phyloP scores from a whole-genome alignment of 805 yeast genomes.

The Ogataea siamensis region DNA sequence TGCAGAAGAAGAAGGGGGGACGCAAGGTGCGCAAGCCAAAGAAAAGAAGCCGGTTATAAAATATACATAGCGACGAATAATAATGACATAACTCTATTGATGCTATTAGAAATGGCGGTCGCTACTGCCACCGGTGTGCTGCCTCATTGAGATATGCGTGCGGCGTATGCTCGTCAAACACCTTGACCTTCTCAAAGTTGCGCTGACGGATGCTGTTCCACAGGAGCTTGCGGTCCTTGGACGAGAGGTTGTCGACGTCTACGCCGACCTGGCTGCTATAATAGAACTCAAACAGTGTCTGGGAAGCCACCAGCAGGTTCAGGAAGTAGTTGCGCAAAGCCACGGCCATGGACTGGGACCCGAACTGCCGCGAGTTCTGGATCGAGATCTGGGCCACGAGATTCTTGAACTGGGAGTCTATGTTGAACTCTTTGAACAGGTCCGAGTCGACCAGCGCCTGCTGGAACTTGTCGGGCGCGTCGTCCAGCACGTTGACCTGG shows the following conservation, averaged over 20 bases:
- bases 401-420: conserved; percentile 43
- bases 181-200: conserved; percentile 46
- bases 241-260: conserved; percentile 32
- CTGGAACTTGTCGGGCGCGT: conserved; percentile 32
- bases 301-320: conserved; percentile 54
- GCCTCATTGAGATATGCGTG: background rate
- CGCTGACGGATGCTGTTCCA: conserved; percentile 53
- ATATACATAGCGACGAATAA: background rate
- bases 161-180: conserved; percentile 19
- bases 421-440: conserved; percentile 47
- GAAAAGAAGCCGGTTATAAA: conserved; percentile 1
- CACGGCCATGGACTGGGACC: conserved; percentile 39
- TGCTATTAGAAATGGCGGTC: too few species aligned
- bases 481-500: conserved; percentile 9
- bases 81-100: background rate
- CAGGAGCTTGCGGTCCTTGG: conserved; percentile 41
- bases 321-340: conserved; percentile 50
- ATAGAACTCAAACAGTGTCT: conserved; percentile 51
- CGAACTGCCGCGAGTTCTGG: conserved; percentile 43
- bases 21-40: conserved; percentile 57
- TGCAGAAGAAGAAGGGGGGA: conserved; percentile 70
- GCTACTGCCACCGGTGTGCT: too few species aligned
- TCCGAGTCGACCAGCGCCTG: conserved; percentile 39
- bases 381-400: conserved; percentile 51
- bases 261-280: conserved; percentile 29